Conservation (phyloP, 176 grass and related monocot species). For the Saccharum spontaneum region DNA sequence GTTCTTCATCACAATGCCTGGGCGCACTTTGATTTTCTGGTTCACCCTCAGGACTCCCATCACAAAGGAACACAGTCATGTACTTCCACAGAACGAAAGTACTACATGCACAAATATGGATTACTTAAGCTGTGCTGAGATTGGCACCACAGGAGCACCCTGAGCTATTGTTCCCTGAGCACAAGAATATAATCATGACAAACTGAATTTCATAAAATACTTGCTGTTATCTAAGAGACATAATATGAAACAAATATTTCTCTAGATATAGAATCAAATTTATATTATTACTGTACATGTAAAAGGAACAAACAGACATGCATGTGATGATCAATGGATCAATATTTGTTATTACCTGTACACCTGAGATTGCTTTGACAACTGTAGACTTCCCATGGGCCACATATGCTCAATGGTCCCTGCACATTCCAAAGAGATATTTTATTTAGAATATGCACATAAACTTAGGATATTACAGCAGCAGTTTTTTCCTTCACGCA, state of each 20-base stretch:
- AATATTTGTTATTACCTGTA: constrained; percentile 9
- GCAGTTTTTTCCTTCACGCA: background rate
- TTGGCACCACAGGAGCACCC: constrained; percentile 46
- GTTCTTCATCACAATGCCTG: too few species aligned
- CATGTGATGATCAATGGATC: background rate
- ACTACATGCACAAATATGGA: too few species aligned
- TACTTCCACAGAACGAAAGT: too few species aligned
- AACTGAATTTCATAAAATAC: background rate
- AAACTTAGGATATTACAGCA: background rate
- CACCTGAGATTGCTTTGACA: constrained; percentile 14
- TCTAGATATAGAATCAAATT: background rate
- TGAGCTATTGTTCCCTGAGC: constrained; percentile 29
- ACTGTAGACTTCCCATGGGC: constrained; percentile 20
- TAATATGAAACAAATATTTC: too few species aligned
- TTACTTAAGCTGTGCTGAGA: constrained; percentile 89
- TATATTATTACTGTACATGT: background rate
- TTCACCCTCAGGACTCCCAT: too few species aligned
- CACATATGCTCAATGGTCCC: constrained; percentile 7
- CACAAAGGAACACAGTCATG: too few species aligned
- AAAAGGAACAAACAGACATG: background rate
- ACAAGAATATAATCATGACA: constrained; percentile 16
- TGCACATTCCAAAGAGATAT: background rate
- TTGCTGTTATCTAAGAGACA: background rate
- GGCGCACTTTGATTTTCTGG: too few species aligned
- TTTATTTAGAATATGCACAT: background rate